Evolutionary conservation across 139 green algal species (phyloP), one percentile per base, ranked within the genome.

Genomic region (Edaphochlamys debaryana): DNA sequence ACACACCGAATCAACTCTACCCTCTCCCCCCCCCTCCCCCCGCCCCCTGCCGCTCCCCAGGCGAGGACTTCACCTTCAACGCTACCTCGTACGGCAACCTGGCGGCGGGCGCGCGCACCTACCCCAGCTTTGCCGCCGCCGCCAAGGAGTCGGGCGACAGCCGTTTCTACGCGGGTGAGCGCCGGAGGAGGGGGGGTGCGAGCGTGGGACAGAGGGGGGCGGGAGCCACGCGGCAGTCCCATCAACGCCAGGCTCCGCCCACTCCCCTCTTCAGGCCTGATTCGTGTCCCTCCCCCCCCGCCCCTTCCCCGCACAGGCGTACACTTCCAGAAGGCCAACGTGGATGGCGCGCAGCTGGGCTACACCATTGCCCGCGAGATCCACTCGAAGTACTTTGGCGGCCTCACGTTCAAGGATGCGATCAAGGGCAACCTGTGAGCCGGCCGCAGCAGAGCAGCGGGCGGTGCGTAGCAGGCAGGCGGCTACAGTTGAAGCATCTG

Each of bases 71-170:
- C 23, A 23, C 74, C 17, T 84, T 90, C 75, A 79, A 37, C 38
- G 64, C 75, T 15, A 36, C n/a, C 48, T 79, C 76, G 0, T 60
- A 77, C 30, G 60, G 67, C 30, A 69, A 84, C 36, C 38, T 62
- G 0, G 78, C 67, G 32, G 2, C 76, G 25, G 38, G 37, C 34
- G 1, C 50, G 11, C 86, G 86, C 80, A 69, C 45, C 68, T 90
- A 85, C 80, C 56, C 38, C 67, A 73, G 25, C 85, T 52, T 87
- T 48, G 22, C 4, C 9, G 64, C 63, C 4, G 78, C 78, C 13
- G 78, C 7, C 32, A 34, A 42, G 1, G 78, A 84, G 45, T n/a
- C 36, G 17, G 78, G 78, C 45, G 37, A 32, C 62, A 38, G 62
- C n/a, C 62, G 32, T 32, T 13, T 69, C 11, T 69, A 27, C 13